These are phyloP conservation scores for Blastocystis hominis DNA, from an alignment of 352 stramenopile species.

Conservation along the genomic window DNA sequence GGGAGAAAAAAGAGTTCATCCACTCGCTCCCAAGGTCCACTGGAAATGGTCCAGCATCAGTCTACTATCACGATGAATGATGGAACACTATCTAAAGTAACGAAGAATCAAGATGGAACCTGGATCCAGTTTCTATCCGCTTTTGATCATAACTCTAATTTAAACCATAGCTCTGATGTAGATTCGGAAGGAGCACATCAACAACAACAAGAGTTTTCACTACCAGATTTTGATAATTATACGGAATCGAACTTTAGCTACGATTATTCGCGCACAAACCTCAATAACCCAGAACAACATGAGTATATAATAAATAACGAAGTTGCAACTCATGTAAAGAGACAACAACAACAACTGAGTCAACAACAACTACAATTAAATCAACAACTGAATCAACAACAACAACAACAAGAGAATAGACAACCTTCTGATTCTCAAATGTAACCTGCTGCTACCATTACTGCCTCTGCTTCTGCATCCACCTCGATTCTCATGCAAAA, in stretches of 20 bases:
- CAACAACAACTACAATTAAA: background rate
- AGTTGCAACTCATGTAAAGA: background rate
- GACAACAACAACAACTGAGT: background rate
- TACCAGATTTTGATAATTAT: background rate
- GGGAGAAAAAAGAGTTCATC: background rate
- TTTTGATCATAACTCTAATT: background rate
- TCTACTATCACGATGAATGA: background rate
- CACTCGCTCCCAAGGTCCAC: background rate
- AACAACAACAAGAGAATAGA: no score
- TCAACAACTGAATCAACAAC: no score
- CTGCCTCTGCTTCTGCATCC: background rate
- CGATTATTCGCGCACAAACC: background rate
- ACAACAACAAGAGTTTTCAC: background rate
- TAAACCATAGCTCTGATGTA: background rate
- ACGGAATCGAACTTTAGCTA: background rate
- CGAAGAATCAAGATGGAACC: background rate
- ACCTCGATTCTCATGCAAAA: background rate
- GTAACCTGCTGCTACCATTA: no score
- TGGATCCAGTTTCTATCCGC: background rate
- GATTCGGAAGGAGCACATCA: background rate
- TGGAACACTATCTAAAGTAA: background rate
- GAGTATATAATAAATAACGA: background rate
- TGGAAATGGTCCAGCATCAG: background rate
- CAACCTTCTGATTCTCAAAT: no score
- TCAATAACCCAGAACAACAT: background rate